Percentiles rank a stretch among this genome's conserved stretches.
These are phyloP conservation scores for Fomitopsis schrenkii DNA, from an alignment of 1,284 basidiomycete species.

Conservation along the genomic window DNA sequence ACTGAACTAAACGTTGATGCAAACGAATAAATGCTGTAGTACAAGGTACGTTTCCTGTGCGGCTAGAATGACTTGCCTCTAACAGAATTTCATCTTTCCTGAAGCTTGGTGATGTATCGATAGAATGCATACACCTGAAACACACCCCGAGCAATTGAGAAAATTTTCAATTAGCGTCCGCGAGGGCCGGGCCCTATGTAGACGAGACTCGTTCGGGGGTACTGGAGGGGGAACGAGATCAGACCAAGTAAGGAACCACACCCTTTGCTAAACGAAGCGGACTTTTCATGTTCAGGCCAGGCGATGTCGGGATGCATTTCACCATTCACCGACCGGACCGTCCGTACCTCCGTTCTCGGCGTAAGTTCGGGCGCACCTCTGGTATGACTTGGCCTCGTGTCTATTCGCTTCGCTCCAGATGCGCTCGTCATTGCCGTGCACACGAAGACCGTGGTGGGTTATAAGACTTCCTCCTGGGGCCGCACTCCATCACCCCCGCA, in stretches of 20 bases:
- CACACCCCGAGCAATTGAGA: too few species aligned
- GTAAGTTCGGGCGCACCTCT: background rate
- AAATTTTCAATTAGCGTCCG: too few species aligned
- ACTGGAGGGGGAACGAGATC: too few species aligned
- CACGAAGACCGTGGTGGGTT: background rate
- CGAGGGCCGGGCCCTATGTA: too few species aligned
- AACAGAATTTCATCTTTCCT: background rate
- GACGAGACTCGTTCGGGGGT: too few species aligned
- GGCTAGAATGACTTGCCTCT: background rate
- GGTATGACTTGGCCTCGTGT: background rate
- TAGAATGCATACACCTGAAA: background rate
- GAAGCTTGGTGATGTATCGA: background rate
- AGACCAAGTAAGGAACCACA: background rate
- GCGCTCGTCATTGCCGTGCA: background rate
- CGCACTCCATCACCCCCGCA: background rate
- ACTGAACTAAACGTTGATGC: background rate
- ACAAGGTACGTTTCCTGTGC: background rate
- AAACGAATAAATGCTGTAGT: background rate
- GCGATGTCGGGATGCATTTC: background rate
- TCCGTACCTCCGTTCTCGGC: background rate
- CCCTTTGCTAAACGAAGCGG: background rate
- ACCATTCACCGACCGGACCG: background rate
- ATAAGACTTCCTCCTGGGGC: background rate
- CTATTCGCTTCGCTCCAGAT: background rate
- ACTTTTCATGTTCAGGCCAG: too few species aligned